Base-by-base conservation (phyloP, 352 stramenopile species). In the Pythium brachiatum region DNA sequence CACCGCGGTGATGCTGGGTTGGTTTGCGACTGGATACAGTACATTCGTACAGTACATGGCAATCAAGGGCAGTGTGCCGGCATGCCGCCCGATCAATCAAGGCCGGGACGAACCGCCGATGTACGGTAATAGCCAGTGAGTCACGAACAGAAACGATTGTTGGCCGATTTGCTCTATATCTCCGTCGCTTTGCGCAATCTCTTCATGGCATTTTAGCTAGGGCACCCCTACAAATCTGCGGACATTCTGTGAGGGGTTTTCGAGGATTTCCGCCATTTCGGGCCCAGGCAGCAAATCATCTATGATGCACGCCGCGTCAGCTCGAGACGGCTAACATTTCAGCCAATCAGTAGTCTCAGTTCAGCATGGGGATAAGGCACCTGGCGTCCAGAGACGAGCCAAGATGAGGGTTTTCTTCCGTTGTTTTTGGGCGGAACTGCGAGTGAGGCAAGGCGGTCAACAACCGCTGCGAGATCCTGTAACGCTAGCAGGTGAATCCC, bases 391-490 rank as follows among this genome's bases (percentile, higher is more conserved):
- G 4, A 48, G 11, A 48, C 41, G 20, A 15, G n/a, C n/a, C 41
- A 60, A 52, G 36, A 9, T 27, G 6, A 4, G 2, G n/a, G 5
- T 48, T 48, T 26, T 48, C 20, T 27, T 48, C 9, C n/a, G 8
- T 15, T 7, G 13, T 7, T 61, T 61, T 61, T 31, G 6, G 54
- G 16, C 39, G 13, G 31, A n/a, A 20, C 7, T 16, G 26, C 5
- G 41, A 48, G 43, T 54, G 46, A 23, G 23, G 32, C 32, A 39
- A 47, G 31, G n/a, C n/a, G 6, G 57, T 63, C 57, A 63, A 63
- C 57, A 63, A 56, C 15, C 6, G 32, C 11, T 32, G 34, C 44
- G 46, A 63, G 57, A 63, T 63, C 57, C 5, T 51, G 46, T 63
- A 29, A 63, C 57, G 57, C 46, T 27, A 63, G 50, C 50, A 43